A percentile compares a stretch with the other conserved stretches of the same genome.
Conservation (phyloP, 177 flowering plant species). For the Vitis hybrid region DNA sequence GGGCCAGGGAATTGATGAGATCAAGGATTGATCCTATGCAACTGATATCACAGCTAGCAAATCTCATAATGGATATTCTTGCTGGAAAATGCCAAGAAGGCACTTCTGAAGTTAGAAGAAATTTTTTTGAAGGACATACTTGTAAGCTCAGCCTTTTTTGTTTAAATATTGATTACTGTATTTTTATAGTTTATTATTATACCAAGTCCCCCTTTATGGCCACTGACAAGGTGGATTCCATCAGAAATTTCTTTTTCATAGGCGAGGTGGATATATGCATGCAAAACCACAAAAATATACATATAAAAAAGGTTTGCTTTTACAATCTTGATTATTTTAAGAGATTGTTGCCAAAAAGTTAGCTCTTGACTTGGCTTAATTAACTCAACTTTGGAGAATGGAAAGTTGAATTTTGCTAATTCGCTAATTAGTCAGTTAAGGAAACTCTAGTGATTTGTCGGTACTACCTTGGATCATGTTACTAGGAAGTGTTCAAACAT, state of each 20-base stretch:
- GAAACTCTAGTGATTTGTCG: no score
- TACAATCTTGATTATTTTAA: neutral
- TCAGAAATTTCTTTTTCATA: neutral
- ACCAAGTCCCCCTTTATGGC: no score
- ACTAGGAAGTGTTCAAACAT: no score
- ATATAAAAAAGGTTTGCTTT: neutral
- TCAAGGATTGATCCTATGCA: constrained; percentile 93
- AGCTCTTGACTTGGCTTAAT: no score
- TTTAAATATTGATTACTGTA: neutral
- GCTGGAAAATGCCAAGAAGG: constrained; percentile 60
- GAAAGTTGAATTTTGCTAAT: no score
- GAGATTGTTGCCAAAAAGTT: no score
- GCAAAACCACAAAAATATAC: neutral
- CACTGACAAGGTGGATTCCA: no score
- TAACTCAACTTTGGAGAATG: no score
- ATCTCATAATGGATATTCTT: constrained; percentile 93
- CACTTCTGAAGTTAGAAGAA: constrained; percentile 47
- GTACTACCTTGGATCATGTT: no score
- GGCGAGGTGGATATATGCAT: no score
- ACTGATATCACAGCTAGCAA: constrained; percentile 87
- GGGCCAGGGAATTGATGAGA: constrained; percentile 90
- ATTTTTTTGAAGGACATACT: constrained; percentile 38
- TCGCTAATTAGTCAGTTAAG: no score
- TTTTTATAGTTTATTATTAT: neutral
- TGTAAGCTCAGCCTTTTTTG: constrained; percentile 47